Percentiles rank a stretch among this genome's conserved stretches.
phyloP scores from a whole-genome alignment of 768 basidiomycete species.

The Pleurotus pulmonarius region DNA sequence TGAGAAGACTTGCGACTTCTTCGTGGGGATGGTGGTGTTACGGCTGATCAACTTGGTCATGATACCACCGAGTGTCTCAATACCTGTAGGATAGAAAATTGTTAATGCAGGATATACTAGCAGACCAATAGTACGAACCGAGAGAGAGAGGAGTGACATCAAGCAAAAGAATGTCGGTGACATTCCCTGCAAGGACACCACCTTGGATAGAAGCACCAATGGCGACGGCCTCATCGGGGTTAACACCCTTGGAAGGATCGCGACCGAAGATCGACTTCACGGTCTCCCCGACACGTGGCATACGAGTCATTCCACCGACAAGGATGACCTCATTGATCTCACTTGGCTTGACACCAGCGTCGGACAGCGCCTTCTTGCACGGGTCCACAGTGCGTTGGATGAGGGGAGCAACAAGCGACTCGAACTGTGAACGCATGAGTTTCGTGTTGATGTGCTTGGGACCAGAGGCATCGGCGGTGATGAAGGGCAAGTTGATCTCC shows the following conservation, averaged over 20 bases:
- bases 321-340: slow-evolving; percentile 97
- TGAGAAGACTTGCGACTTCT: slow-evolving; percentile 99
- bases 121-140: slow-evolving; percentile 41
- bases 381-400: slow-evolving; percentile 91
- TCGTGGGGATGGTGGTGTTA: slow-evolving; percentile 99
- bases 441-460: slow-evolving; percentile 97
- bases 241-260: slow-evolving; percentile 97
- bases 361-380: slow-evolving; percentile 94
- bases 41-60: slow-evolving; percentile 99
- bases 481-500: slow-evolving; percentile 97
- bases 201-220: slow-evolving; percentile 98
- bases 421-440: slow-evolving; percentile 86
- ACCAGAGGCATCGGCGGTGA: slow-evolving; percentile 91
- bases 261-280: slow-evolving; percentile 94
- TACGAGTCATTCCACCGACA: slow-evolving; percentile 98
- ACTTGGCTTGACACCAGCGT: slow-evolving; percentile 89
- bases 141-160: slow-evolving; percentile 97
- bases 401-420: slow-evolving; percentile 76
- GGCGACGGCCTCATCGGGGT: slow-evolving; percentile 98
- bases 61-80: slow-evolving; percentile 97
- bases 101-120: neutral
- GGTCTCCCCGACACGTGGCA: slow-evolving; percentile 93
- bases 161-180: slow-evolving; percentile 91
- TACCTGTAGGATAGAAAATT: slow-evolving; percentile 38
- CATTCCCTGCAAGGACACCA: slow-evolving; percentile 94